These are phyloP conservation scores for Penicillium bovifimosum DNA, from an alignment of 495 filamentous ascomycete species.

Conservation along the genomic window DNA sequence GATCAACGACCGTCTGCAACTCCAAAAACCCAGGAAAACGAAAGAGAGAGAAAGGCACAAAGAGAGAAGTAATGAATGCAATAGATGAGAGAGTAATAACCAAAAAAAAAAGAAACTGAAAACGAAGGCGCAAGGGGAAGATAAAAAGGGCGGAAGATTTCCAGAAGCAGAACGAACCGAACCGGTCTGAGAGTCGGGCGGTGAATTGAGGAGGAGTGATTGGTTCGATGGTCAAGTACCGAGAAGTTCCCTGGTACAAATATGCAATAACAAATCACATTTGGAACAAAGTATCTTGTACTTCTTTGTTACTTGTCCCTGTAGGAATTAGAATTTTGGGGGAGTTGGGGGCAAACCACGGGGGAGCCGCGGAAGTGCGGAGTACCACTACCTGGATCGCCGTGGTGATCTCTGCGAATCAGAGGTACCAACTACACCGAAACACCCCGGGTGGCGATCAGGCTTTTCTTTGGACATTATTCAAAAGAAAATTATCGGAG, in stretches of 20 bases:
- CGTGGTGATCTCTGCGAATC: not conserved
- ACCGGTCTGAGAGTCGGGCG: slow-evolving; percentile 23
- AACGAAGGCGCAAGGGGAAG: slow-evolving; percentile 19
- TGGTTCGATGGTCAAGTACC: slow-evolving; percentile 2
- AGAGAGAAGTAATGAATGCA: slow-evolving; percentile 12
- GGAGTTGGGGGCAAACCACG: slow-evolving; percentile 16
- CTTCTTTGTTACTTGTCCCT: not conserved
- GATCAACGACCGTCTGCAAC: slow-evolving; percentile 5
- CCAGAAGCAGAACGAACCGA: slow-evolving; percentile 10
- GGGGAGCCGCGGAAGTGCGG: slow-evolving; percentile 11
- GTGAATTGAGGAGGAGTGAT: slow-evolving; percentile 21
- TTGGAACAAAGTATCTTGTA: not conserved
- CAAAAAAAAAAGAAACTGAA: slow-evolving; percentile 8
- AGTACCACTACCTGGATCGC: slow-evolving; percentile 17
- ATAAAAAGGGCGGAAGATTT: slow-evolving; percentile 23
- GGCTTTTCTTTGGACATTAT: not conserved
- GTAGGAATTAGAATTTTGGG: slow-evolving; percentile 12
- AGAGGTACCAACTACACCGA: slow-evolving; percentile 18
- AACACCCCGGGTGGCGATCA: slow-evolving; percentile 15
- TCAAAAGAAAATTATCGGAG: not conserved
- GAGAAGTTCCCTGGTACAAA: not conserved
- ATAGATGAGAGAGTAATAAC: slow-evolving; percentile 11
- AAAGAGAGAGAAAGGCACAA: slow-evolving; percentile 1
- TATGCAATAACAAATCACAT: not conserved
- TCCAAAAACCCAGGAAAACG: slow-evolving; percentile 8